phyloP scores from a whole-genome alignment of 257 asterid species.

The Solanum verrucosum region DNA sequence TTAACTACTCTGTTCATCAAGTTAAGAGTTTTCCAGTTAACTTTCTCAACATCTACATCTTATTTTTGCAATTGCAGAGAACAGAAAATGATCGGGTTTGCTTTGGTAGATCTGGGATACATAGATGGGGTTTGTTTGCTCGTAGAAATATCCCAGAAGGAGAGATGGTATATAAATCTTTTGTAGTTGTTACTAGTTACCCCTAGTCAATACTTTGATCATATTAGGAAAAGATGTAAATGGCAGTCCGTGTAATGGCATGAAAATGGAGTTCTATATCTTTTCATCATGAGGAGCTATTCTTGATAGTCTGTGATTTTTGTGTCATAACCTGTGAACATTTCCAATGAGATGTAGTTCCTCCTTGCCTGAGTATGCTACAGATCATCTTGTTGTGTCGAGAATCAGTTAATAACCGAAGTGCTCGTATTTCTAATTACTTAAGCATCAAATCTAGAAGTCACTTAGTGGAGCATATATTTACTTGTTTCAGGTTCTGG shows the following conservation, averaged over 20 bases:
- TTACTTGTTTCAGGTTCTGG: slow-evolving; percentile 65
- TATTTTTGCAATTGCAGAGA: slow-evolving; percentile 41
- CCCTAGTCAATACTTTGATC: background rate
- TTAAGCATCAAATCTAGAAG: background rate
- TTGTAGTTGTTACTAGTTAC: background rate
- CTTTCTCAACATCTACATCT: background rate
- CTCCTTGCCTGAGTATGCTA: background rate
- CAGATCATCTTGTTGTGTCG: background rate
- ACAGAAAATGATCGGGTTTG: slow-evolving; percentile 88
- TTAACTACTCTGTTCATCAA: background rate
- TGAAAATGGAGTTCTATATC: background rate
- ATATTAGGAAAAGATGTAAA: background rate
- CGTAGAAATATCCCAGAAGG: slow-evolving; percentile 82
- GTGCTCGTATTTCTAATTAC: background rate
- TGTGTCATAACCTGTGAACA: background rate
- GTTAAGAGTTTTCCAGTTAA: background rate
- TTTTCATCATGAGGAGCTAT: background rate
- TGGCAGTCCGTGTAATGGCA: background rate
- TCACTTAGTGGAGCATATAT: background rate
- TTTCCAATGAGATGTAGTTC: background rate
- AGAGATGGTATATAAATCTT: slow-evolving; percentile 61
- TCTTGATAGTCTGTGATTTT: background rate
- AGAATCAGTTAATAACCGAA: background rate
- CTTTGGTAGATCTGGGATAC: slow-evolving; percentile 97
- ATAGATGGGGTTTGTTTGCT: slow-evolving; percentile 98